Percentiles rank a stretch among this genome's conserved stretches.
phyloP scores from a whole-genome alignment of 2,329 filamentous ascomycete species.

The Talaromyces marneffei region DNA sequence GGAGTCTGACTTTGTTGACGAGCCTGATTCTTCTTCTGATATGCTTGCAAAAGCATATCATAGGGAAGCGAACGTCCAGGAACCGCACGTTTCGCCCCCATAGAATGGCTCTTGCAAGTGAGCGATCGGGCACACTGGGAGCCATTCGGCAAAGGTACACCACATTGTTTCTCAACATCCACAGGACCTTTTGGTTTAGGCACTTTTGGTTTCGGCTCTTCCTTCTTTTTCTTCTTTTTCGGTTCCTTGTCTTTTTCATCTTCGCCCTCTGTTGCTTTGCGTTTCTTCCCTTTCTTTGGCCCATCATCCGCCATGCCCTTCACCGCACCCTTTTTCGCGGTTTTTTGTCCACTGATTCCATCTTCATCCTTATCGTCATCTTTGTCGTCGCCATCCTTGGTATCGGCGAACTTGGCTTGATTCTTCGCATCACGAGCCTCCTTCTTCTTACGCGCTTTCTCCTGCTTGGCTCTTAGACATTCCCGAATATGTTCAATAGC shows the following conservation, averaged over 20 bases:
- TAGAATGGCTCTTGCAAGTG: constrained; percentile 91
- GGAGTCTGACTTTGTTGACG: constrained; percentile 79
- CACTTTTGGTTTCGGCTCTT: constrained; percentile 76
- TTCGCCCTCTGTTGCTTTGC: constrained; percentile 62
- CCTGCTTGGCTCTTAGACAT: constrained; percentile 78
- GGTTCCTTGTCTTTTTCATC: constrained; percentile 78
- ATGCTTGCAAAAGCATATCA: constrained; percentile 81
- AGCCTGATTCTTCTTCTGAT: constrained; percentile 97
- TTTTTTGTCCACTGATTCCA: constrained; percentile 56
- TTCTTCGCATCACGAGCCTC: constrained; percentile 67
- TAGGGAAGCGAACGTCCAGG: constrained; percentile 83
- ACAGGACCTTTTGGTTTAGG: constrained; percentile 87
- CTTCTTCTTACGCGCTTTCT: constrained; percentile 71
- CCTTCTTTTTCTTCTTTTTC: constrained; percentile 91
- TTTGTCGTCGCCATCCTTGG: constrained; percentile 42
- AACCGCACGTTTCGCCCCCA: constrained; percentile 87
- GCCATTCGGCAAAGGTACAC: constrained; percentile 77
- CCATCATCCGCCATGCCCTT: constrained; percentile 51
- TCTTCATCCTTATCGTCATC: constrained; percentile 41
- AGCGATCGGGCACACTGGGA: constrained; percentile 80
- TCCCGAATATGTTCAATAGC: constrained; percentile 74
- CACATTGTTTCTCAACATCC: constrained; percentile 89
- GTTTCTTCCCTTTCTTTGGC: constrained; percentile 65
- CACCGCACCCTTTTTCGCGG: constrained; percentile 55
- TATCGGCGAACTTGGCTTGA: constrained; percentile 49